Base-by-base conservation (phyloP, 2,329 filamentous ascomycete genomes). In the Pseudocercospora pini-densiflorae region DNA sequence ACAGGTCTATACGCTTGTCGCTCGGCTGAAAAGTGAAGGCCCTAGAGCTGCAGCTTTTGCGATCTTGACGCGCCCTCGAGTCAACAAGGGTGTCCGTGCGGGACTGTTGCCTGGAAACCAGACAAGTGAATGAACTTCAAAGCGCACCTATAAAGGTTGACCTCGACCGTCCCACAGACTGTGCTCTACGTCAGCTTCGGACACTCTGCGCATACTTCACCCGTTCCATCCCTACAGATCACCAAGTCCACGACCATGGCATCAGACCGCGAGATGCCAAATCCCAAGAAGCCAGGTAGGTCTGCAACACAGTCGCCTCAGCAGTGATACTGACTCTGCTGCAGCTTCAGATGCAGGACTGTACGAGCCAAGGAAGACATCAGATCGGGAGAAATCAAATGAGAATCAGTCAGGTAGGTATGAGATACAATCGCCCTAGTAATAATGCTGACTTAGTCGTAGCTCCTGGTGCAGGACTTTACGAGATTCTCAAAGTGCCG, bases 1-100 rank as follows among this genome's bases (percentile, higher is more conserved):
- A 77, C 57, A 60, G 71, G 60, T 68, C 69, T 8, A 73, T 77
- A 33, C 68, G 75, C 19, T 12, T 72, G 12, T 76, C 74, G 6
- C 62, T 77, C 8, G 72, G 64, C 24, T 67, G 64, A 68, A 36
- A 16, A 33, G 55, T 12, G 54, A 59, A 31, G 2, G 7, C 27
- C 47, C 3, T 9, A 51, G 19, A 19, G n/a, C 45, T 49, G 16
- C 33, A 36, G 33, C 33, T 3, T 36, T 36, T 36, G 29, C 29
- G 29, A 36, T 36, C 33, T 36, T 16, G 33, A 12, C 14, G 33
- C 33, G 33, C 33, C 33, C 33, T 36, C 33, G 8, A 36, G 33
- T 36, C 10, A 5, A 36, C 10, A 36, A 12, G 33, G 29, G 16
- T 43, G 40, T 19, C 6, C 40, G 40, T 19, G 40, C 14, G 6